Evolutionary conservation across 2,329 filamentous ascomycete species (phyloP), one percentile per base, ranked within the genome.

Genomic region (Xylariaceae sp.): DNA sequence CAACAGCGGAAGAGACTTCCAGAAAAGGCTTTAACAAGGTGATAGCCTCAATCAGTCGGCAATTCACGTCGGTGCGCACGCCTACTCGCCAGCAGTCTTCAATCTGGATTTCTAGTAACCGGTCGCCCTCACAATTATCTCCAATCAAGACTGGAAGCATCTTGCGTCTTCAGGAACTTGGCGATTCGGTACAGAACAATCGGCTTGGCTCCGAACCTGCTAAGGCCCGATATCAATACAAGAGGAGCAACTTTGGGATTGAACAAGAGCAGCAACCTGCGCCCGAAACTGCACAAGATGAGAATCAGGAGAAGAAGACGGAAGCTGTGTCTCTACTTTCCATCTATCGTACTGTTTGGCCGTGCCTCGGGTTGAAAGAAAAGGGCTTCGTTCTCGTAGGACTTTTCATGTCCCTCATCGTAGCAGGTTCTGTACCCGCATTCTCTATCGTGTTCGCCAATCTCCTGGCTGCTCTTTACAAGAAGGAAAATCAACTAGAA

Each of bases 361-460:
- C 89, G 0, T 78, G 72, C 0, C 73, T 96, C 1, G 73, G 75
- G 1, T 65, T 63, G 45, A 72, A 59, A 6, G 77, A 86, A 10
- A 82, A 81, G 1, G 2, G 81, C 0, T 69, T 82, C 10, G 73
- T 95, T 1, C 23, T 87, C 0, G 48, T 81, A 2, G 90, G 86
- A 1, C 72, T 91, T 8, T n/a, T 81, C 0, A 78, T 81, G 37
- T 84, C 87, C 24, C 63, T 88, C 1, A 62, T 87, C 0, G 85
- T 89, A 40, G 87, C 89, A 3, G 82, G 79, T 3, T 79, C 82
- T 21, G 89, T 87, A 0, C 89, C 92, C 0, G 75, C 83, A 0
- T 97, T 97, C 63, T 87, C 91, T 0, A 91, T 82, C 67, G 77
- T 88, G 7, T 86, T 96, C 44, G 83, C 91, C 0, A 83, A 86